phyloP scores from a whole-genome alignment of 768 basidiomycete genomes.

The Phylloporus arenicola region DNA sequence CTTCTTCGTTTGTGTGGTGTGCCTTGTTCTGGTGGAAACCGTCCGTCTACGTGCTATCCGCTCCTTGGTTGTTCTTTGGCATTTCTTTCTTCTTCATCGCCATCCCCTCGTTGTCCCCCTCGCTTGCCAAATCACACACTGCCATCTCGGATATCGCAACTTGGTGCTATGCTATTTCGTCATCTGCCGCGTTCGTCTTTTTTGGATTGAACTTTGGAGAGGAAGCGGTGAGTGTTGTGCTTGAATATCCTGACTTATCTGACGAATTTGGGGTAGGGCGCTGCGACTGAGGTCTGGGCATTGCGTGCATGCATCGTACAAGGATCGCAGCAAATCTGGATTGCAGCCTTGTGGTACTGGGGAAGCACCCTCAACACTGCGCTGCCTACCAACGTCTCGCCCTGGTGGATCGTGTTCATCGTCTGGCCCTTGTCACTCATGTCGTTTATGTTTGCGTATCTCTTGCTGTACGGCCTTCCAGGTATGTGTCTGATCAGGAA shows the following conservation, averaged over 20 bases:
- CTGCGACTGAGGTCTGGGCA: constrained; percentile 93
- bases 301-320: constrained; percentile 89
- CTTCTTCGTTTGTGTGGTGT: constrained; percentile 85
- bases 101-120: constrained; percentile 65
- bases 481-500: constrained; percentile 43
- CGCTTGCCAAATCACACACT: constrained; percentile 57
- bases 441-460: constrained; percentile 72
- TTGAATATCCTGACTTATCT: constrained; percentile 1
- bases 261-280: constrained; percentile 48
- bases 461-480: constrained; percentile 83
- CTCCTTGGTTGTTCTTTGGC: constrained; percentile 90
- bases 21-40: constrained; percentile 83
- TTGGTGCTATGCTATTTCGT: constrained; percentile 88
- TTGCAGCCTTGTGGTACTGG: constrained; percentile 96
- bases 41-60: constrained; percentile 78
- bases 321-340: constrained; percentile 94
- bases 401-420: constrained; percentile 81
- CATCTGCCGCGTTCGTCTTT: constrained; percentile 90
- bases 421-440: constrained; percentile 78
- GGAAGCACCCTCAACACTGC: constrained; percentile 69
- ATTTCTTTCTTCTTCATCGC: constrained; percentile 90
- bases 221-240: constrained; percentile 64
- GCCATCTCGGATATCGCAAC: constrained; percentile 73
- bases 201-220: constrained; percentile 97
- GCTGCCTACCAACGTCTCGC: constrained; percentile 48